phyloP scores from a whole-genome alignment of 352 stramenopile genomes.

The Globisporangium iwayamae region DNA sequence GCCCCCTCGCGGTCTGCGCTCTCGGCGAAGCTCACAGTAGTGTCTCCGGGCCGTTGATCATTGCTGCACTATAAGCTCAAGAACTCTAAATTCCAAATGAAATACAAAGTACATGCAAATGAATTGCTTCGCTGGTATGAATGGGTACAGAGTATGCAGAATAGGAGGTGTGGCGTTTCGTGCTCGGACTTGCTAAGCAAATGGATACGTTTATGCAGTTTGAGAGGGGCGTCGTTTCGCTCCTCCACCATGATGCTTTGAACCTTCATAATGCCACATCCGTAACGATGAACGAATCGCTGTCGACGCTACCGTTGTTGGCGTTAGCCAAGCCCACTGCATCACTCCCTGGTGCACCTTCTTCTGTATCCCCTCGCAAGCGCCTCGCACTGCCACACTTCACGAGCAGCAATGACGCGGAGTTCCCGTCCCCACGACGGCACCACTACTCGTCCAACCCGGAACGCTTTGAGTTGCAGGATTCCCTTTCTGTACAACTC shows the following conservation, averaged over 20 bases:
- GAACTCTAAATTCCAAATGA: background rate
- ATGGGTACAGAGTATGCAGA: too few relatives aligned
- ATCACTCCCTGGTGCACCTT: background rate
- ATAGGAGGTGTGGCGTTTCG: too few relatives aligned
- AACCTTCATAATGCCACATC: background rate
- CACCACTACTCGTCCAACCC: slow-evolving; percentile 15
- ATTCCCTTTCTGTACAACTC: slow-evolving; percentile 22
- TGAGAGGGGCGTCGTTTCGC: slow-evolving; percentile 4
- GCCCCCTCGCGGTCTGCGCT: slow-evolving; percentile 21
- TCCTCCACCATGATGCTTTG: background rate
- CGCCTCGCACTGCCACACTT: slow-evolving; percentile 26
- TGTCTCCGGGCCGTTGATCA: background rate
- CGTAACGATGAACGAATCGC: slow-evolving; percentile 2
- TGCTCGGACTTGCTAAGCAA: too few relatives aligned
- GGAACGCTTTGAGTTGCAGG: slow-evolving; percentile 19
- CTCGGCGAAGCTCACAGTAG: background rate
- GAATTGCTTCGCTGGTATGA: background rate
- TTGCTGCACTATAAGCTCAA: background rate
- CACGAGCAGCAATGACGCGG: slow-evolving; percentile 20
- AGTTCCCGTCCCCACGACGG: slow-evolving; percentile 8
- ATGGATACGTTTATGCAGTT: slow-evolving; percentile 3
- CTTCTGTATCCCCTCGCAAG: slow-evolving; percentile 11
- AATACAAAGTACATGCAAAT: background rate
- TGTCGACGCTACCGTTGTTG: slow-evolving; percentile 9
- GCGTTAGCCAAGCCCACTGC: background rate